Base-by-base conservation (phyloP, 805 yeast genomes). In the Pichia sporocuriosa region DNA sequence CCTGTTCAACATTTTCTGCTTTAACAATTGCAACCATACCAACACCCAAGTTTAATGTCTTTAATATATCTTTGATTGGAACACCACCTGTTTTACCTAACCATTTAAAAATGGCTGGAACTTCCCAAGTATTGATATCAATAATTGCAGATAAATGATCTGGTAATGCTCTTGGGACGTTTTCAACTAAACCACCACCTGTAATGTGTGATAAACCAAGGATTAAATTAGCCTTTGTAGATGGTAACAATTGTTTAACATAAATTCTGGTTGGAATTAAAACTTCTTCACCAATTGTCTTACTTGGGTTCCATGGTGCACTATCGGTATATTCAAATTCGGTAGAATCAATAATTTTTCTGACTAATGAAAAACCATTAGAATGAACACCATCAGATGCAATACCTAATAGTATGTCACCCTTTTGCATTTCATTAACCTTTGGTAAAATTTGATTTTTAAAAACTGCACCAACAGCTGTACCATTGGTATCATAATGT, bases 401-500 rank as follows among this genome's bases (percentile, higher is more conserved):
- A 50, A 93, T 67, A 45, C 98, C 99, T 37, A 93, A 68, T 32
- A 93, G 61, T 15, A 88, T 78, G 61, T 93, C 82, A 30, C 97
- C 97, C 17, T 66, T 74, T 24, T 67, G 55, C 95, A 93, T 86
- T 36, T 64, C 69, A 20, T 73, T 68, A 20, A 70, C 59, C 50
- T 73, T 74, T 37, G 99, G 99, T 51, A 93, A 69, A 37, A 93
- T 76, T 46, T 75, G 72, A 43, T 68, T 65, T 56, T 83, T 86
- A 51, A 75, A 68, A 5, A 93, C 97, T 12, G 98, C 98, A 57
- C 99, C 99, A 33, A 93, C 89, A 40, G 97, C 94, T 28, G 98
- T 94, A 65, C 99, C 99, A 58, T 90, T 93, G 46, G 96, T 89
- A 65, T 93, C 99, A 60, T 93, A 93, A 66, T 93, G 97, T 26